Conservation (phyloP, 2,329 filamentous ascomycete species). For the Eurotiales sp. region DNA sequence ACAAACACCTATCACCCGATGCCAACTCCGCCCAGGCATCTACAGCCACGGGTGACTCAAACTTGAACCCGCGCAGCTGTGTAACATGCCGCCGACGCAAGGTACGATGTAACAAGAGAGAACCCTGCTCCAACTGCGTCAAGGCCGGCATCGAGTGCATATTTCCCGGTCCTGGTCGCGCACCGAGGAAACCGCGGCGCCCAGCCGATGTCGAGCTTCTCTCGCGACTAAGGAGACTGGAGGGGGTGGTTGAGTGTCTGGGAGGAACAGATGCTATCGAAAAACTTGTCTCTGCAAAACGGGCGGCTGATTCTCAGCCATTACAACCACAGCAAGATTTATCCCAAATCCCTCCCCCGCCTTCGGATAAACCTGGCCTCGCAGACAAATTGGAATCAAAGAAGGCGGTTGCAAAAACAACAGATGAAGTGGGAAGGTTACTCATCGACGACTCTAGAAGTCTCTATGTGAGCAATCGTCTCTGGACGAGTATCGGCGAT, state of each 20-base stretch:
- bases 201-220: conserved; percentile 58
- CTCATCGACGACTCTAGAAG: conserved; percentile 58
- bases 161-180: conserved; percentile 60
- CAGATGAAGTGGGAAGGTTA: conserved; percentile 51
- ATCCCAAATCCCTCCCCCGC: background rate
- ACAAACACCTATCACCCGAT: background rate
- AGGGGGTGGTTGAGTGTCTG: conserved; percentile 59
- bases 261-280: conserved; percentile 44
- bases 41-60: conserved; percentile 16
- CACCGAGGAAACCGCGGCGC: conserved; percentile 57
- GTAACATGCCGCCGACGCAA: conserved; percentile 47
- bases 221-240: conserved; percentile 54
- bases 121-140: conserved; percentile 47
- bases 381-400: background rate
- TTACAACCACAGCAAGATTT: background rate
- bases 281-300: conserved; percentile 4
- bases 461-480: conserved; percentile 59
- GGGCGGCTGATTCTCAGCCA: conserved; percentile 10
- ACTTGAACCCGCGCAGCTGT: conserved; percentile 40
- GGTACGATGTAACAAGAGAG: conserved; percentile 47
- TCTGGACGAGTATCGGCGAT: conserved; percentile 59
- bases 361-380: background rate
- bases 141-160: conserved; percentile 56
- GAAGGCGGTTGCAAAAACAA: background rate
- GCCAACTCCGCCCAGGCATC: background rate